A percentile compares a stretch with the other conserved stretches of the same genome.
Conservation (phyloP, 1,139 yeast species). For the Pneumocystis oryctolagi region DNA sequence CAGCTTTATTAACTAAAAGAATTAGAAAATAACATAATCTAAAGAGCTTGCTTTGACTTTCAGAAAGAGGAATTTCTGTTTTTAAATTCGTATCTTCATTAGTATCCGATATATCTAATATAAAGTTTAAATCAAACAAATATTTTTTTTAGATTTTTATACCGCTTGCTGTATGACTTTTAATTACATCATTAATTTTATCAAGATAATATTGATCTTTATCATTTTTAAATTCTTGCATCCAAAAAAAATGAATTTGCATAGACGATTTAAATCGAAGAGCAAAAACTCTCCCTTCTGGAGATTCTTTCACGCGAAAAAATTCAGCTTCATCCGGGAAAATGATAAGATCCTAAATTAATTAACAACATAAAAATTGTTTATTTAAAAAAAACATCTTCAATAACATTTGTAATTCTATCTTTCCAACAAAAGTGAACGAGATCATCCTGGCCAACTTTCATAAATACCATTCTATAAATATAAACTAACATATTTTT, state of each 20-base stretch:
- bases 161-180: slow-evolving; percentile 6
- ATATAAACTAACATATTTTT: neutral
- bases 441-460: slow-evolving; percentile 10
- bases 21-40: neutral
- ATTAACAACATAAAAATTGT: slow-evolving; percentile 27
- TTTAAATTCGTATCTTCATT: neutral
- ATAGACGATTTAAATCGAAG: slow-evolving; percentile 72
- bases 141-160: neutral
- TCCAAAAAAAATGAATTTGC: slow-evolving; percentile 76
- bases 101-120: neutral
- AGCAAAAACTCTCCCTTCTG: slow-evolving; percentile 73
- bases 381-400: slow-evolving; percentile 16
- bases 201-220: slow-evolving; percentile 9
- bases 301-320: slow-evolving; percentile 58
- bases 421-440: slow-evolving; percentile 14
- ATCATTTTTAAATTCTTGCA: slow-evolving; percentile 40
- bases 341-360: slow-evolving; percentile 43
- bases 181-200: slow-evolving; percentile 11
- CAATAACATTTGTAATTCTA: slow-evolving; percentile 8
- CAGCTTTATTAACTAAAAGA: neutral
- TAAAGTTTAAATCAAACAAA: neutral
- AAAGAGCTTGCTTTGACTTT: neutral
- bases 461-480: slow-evolving; percentile 5
- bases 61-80: neutral
- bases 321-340: slow-evolving; percentile 90